Conservation (phyloP, 2,329 filamentous ascomycete genomes). For the Alternaria arborescens region DNA sequence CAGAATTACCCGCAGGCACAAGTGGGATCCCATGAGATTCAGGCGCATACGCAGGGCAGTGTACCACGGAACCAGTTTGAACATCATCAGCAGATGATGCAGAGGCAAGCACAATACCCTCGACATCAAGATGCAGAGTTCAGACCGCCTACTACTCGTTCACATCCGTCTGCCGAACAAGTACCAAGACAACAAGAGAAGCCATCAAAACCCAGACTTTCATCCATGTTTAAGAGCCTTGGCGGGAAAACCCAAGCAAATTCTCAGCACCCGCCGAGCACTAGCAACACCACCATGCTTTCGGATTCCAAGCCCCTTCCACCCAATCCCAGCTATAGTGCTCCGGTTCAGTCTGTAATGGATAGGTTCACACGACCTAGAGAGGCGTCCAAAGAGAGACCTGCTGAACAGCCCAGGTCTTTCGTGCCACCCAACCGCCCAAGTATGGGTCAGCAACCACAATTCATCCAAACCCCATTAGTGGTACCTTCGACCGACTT, state of each 20-base stretch:
- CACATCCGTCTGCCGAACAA: constrained; percentile 36
- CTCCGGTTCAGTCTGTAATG: constrained; percentile 37
- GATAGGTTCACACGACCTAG: constrained; percentile 33
- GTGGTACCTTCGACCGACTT: constrained; percentile 40
- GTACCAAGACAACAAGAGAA: constrained; percentile 34
- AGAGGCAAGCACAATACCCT: constrained; percentile 47
- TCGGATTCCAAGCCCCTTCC: constrained; percentile 8
- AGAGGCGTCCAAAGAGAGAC: constrained; percentile 26
- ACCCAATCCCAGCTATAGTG: constrained; percentile 23
- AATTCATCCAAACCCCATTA: constrained; percentile 43
- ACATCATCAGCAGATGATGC: constrained; percentile 43
- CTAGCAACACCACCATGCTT: constrained; percentile 4
- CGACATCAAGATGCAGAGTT: constrained; percentile 54
- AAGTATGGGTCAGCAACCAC: constrained; percentile 41
- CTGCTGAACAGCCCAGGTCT: constrained; percentile 25
- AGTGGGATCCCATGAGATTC: constrained; percentile 23
- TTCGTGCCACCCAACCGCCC: constrained; percentile 28
- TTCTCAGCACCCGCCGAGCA: constrained; percentile 15
- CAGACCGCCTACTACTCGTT: constrained; percentile 50
- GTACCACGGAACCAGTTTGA: constrained; percentile 40
- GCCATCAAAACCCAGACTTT: constrained; percentile 36
- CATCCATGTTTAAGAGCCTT: constrained; percentile 58
- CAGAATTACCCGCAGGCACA: constrained; percentile 17
- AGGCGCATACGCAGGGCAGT: constrained; percentile 24
- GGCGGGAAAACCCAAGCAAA: constrained; percentile 34